Conservation (phyloP, 352 stramenopile genomes). For the Pythium phragmiticola region DNA sequence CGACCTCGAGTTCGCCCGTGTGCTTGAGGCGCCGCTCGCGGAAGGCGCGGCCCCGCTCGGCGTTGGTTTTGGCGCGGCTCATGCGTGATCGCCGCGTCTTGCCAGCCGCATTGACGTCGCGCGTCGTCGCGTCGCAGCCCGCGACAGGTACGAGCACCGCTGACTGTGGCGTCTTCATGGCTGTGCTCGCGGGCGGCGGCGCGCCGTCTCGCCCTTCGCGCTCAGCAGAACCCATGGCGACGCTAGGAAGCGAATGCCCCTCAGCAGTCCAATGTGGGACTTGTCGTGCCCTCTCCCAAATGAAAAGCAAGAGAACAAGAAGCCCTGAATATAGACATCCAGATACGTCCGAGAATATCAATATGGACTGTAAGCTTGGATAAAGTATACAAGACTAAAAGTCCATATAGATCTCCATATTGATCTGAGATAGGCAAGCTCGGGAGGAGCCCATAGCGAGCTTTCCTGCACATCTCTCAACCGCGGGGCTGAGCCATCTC, state of each 20-base stretch:
- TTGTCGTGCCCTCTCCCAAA: background rate
- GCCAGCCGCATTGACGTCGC: background rate
- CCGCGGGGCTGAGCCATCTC: no score
- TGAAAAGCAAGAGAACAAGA: no score
- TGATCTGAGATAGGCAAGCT: no score
- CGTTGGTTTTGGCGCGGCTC: constrained; percentile 24
- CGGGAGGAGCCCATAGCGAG: no score
- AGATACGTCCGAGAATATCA: no score
- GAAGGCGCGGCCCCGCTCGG: constrained; percentile 28
- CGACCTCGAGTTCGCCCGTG: constrained; percentile 24
- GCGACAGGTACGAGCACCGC: no score
- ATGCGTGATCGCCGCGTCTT: constrained; percentile 2
- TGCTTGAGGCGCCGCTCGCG: constrained; percentile 21
- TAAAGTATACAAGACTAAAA: no score
- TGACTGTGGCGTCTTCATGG: background rate
- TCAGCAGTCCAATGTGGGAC: background rate
- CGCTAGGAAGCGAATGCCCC: background rate
- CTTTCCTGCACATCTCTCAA: no score
- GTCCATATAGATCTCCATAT: no score
- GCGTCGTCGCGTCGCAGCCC: background rate
- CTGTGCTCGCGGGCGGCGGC: background rate
- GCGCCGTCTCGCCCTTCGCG: background rate
- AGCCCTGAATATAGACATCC: no score
- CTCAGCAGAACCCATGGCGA: background rate
- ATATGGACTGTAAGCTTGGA: no score